A percentile compares a stretch with the other conserved stretches of the same genome.
Conservation (phyloP, 2,329 filamentous ascomycete genomes). For the Fusarium praegraminearum region DNA sequence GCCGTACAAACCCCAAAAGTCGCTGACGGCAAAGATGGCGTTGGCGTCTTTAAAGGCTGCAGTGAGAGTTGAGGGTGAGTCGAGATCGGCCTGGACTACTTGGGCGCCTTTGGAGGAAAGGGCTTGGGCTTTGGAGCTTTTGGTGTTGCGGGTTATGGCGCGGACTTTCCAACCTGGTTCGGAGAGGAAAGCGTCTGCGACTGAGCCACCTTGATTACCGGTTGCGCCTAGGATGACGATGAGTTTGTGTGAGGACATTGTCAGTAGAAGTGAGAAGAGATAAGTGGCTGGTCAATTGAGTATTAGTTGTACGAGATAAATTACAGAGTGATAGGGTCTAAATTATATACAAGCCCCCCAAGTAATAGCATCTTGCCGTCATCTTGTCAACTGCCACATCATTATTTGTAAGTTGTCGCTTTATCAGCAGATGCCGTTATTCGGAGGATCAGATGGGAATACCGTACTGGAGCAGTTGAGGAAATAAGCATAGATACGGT, state of each 20-base stretch:
- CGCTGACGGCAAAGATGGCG: conserved; percentile 48
- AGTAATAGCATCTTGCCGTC: not conserved
- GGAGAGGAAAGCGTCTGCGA: conserved; percentile 11
- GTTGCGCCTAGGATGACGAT: conserved; percentile 37
- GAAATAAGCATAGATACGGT: not conserved
- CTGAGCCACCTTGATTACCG: conserved; percentile 39
- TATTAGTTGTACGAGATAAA: not conserved
- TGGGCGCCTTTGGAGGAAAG: conserved; percentile 18
- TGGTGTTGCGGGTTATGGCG: conserved; percentile 29
- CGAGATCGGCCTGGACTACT: conserved; percentile 16
- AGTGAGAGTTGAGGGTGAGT: not conserved
- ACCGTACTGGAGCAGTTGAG: not conserved
- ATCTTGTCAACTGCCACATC: not conserved
- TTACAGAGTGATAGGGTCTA: not conserved
- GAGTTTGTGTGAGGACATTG: conserved; percentile 26
- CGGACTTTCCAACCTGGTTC: conserved; percentile 29
- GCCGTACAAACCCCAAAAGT: conserved; percentile 44
- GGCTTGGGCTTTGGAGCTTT: conserved; percentile 20
- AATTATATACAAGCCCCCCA: conserved; percentile 7
- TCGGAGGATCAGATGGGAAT: not conserved
- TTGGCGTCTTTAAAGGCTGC: conserved; percentile 10
- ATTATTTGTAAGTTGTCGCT: not conserved
- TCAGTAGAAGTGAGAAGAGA: not conserved
- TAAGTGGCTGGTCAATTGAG: not conserved
- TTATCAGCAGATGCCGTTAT: conserved; percentile 17